phyloP scores from a whole-genome alignment of 2,329 filamentous ascomycete genomes.

The Chaetomiaceae sp. region DNA sequence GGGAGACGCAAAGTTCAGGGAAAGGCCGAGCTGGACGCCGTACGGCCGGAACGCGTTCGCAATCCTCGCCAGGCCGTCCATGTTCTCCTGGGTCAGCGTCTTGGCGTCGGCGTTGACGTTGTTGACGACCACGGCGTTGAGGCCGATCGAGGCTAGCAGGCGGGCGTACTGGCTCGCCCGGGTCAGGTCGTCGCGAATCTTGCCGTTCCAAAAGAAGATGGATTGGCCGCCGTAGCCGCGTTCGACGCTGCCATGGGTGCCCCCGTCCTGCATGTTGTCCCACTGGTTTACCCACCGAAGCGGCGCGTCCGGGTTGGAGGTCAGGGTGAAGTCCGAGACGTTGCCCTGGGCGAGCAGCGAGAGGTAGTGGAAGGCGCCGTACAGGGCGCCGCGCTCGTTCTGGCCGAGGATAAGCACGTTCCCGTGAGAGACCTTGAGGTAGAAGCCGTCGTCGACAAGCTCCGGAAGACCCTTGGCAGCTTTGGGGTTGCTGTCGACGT shows the following conservation, averaged over 20 bases:
- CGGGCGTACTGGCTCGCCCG: conserved; percentile 58
- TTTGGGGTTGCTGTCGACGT: conserved; percentile 31
- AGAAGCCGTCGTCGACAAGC: conserved; percentile 55
- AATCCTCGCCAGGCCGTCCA: conserved; percentile 55
- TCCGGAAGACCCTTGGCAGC: conserved; percentile 26
- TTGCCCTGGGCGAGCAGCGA: conserved; percentile 57
- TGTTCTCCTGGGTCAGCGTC: conserved; percentile 49
- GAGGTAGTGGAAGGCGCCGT: conserved; percentile 64
- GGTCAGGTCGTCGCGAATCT: conserved; percentile 51
- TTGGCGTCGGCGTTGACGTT: conserved; percentile 65
- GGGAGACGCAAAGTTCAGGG: conserved; percentile 63
- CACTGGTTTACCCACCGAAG: conserved; percentile 68
- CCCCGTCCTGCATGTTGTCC: conserved; percentile 52
- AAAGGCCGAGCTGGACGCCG: conserved; percentile 59
- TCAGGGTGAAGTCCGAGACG: conserved; percentile 40
- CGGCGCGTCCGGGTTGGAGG: conserved; percentile 51
- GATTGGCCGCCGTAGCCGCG: conserved; percentile 62
- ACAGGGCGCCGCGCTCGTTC: conserved; percentile 62
- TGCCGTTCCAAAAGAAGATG: conserved; percentile 59
- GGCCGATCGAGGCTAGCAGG: conserved; percentile 57
- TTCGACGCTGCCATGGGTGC: conserved; percentile 54
- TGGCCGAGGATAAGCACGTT: conserved; percentile 54
- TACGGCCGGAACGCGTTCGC: conserved; percentile 62
- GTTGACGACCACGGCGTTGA: conserved; percentile 64
- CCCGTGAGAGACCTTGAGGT: conserved; percentile 42